These are phyloP conservation scores for Murraya koenigii DNA, from an alignment of 345 rosid species.

Conservation along the genomic window DNA sequence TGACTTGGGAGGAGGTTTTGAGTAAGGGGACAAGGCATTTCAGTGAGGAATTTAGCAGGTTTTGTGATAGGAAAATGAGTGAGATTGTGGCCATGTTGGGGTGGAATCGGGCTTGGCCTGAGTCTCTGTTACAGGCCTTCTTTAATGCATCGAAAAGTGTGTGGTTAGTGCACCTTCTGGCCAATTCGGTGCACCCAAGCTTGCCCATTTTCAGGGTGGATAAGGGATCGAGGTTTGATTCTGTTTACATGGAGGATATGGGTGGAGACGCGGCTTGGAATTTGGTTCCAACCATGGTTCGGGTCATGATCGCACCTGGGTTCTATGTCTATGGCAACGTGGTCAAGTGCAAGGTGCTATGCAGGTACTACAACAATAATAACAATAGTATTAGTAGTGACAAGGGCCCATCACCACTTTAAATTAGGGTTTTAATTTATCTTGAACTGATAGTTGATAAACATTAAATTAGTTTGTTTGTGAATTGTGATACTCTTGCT, in stretches of 20 bases:
- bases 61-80: conserved; percentile 91
- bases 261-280: conserved; percentile 59
- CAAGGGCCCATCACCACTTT: conserved; percentile 24
- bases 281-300: conserved; percentile 50
- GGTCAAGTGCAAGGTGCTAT: conserved; percentile 87
- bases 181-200: conserved; percentile 87
- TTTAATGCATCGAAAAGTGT: conserved; percentile 81
- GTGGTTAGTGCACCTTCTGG: conserved; percentile 87
- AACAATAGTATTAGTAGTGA: conserved; percentile 11
- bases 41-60: conserved; percentile 82
- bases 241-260: conserved; percentile 81
- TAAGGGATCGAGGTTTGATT: conserved; percentile 54
- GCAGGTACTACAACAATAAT: conserved; percentile 52
- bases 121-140: conserved; percentile 75
- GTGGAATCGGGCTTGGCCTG: conserved; percentile 89
- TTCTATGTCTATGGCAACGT: conserved; percentile 77
- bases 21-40: conserved; percentile 82
- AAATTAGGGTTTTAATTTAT: conserved; percentile 5
- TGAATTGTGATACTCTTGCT: background rate
- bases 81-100: conserved; percentile 80
- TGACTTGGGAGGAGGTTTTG: conserved; percentile 89
- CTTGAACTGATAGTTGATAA: background rate
- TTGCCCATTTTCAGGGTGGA: conserved; percentile 76
- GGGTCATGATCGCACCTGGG: conserved; percentile 88
- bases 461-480: conserved; percentile 1